These are phyloP conservation scores for Nymphaea colorata DNA, from an alignment of 164 flowering plant species.

Conservation along the genomic window DNA sequence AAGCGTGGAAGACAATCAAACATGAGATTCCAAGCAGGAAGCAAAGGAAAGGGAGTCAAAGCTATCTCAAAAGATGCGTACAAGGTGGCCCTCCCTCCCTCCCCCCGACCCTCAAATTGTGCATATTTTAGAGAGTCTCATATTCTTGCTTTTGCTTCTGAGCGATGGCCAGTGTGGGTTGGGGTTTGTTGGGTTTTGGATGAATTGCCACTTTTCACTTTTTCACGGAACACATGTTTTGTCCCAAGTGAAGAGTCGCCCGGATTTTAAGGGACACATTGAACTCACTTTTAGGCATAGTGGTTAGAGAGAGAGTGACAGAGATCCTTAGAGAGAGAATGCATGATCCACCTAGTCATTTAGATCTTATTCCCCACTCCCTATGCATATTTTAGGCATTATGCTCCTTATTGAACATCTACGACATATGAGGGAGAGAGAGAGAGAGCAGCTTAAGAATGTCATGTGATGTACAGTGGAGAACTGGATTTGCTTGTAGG, in stretches of 20 bases:
- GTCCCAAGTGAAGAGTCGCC: not conserved
- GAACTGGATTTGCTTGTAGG: too few species aligned
- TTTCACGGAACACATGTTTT: not conserved
- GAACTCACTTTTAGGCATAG: not conserved
- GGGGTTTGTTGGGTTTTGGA: not conserved
- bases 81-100: not conserved
- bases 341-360: too few species aligned
- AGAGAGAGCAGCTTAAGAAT: too few species aligned
- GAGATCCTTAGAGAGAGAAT: too few species aligned
- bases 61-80: not conserved
- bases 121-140: not conserved
- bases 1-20: not conserved
- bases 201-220: not conserved
- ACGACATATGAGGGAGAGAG: too few species aligned
- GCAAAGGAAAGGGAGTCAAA: not conserved
- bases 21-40: not conserved
- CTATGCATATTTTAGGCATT: too few species aligned
- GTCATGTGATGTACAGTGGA: too few species aligned
- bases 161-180: not conserved
- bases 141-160: not conserved
- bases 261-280: not conserved
- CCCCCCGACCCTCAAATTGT: not conserved
- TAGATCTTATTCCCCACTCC: too few species aligned
- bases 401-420: too few species aligned
- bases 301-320: too few species aligned